A percentile compares a stretch with the other conserved stretches of the same genome.
Evolutionary conservation across 805 yeast species (phyloP).

Genomic region (Candida takata): DNA sequence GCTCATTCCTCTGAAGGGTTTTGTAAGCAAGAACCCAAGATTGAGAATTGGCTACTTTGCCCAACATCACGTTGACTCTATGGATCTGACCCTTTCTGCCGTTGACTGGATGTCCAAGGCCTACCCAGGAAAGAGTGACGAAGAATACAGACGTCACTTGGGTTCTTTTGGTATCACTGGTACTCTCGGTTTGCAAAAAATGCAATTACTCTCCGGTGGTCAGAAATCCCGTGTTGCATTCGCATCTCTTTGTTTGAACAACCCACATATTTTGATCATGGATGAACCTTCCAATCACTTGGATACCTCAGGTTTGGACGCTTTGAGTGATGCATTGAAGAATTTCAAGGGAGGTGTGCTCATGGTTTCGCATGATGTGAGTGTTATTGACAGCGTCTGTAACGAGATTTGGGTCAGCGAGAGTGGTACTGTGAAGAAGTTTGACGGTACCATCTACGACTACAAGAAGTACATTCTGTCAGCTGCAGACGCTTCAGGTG

Average conservation of each 20-base stretch:
- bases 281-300: slow-evolving; percentile 99
- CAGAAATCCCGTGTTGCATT: slow-evolving; percentile 98
- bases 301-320: slow-evolving; percentile 97
- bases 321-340: slow-evolving; percentile 81
- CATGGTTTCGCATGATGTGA: slow-evolving; percentile 97
- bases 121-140: slow-evolving; percentile 91
- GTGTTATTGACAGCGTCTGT: slow-evolving; percentile 82
- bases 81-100: slow-evolving; percentile 81
- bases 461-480: slow-evolving; percentile 84
- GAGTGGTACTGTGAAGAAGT: slow-evolving; percentile 68
- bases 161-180: slow-evolving; percentile 98
- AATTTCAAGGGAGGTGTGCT: slow-evolving; percentile 91
- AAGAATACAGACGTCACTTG: slow-evolving; percentile 92
- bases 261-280: slow-evolving; percentile 85
- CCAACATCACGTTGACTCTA: slow-evolving; percentile 96
- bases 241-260: slow-evolving; percentile 84
- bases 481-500: slow-evolving; percentile 78
- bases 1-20: slow-evolving; percentile 68
- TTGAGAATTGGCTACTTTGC: slow-evolving; percentile 95
- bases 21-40: slow-evolving; percentile 73
- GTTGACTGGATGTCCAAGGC: slow-evolving; percentile 90
- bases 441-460: slow-evolving; percentile 76
- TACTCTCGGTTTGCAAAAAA: slow-evolving; percentile 83
- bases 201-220: slow-evolving; percentile 91
- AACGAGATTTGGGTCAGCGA: slow-evolving; percentile 96